A percentile compares a stretch with the other conserved stretches of the same genome.
These are phyloP conservation scores for Hypoxylon sp. DNA, from an alignment of 2,329 filamentous ascomycete genomes.

Conservation along the genomic window DNA sequence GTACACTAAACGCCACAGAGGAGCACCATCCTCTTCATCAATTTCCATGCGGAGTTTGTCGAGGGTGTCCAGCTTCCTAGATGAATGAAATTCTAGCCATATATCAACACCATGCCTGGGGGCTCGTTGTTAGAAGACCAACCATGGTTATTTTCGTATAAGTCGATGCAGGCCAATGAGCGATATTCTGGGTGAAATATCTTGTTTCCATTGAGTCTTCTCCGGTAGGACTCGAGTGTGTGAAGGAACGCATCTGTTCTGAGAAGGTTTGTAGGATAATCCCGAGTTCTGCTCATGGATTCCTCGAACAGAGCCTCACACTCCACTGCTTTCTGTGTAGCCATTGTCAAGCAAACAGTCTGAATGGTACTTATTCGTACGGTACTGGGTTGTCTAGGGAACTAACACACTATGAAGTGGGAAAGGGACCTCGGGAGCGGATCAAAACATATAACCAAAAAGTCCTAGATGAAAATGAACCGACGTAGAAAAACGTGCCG, in stretches of 20 bases:
- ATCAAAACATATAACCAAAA: constrained; percentile 1
- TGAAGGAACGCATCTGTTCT: constrained; percentile 34
- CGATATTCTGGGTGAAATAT: constrained; percentile 28
- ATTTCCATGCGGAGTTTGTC: constrained; percentile 14
- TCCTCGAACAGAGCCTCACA: constrained; percentile 17
- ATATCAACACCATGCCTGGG: not conserved
- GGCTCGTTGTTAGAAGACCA: not conserved
- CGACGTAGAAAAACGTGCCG: constrained; percentile 14
- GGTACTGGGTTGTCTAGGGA: not conserved
- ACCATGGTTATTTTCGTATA: constrained; percentile 30
- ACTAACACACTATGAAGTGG: not conserved
- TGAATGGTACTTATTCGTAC: not conserved
- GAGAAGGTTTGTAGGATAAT: constrained; percentile 38
- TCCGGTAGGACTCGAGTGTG: constrained; percentile 32
- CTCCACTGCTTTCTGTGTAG: constrained; percentile 1
- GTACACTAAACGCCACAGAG: constrained; percentile 32
- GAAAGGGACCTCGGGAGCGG: not conserved
- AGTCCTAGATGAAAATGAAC: not conserved
- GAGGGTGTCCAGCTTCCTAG: constrained; percentile 10
- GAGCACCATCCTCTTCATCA: constrained; percentile 31
- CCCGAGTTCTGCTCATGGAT: constrained; percentile 10
- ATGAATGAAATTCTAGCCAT: constrained; percentile 3
- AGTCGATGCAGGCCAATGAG: constrained; percentile 25
- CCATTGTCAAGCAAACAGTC: constrained; percentile 18
- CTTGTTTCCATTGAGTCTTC: constrained; percentile 22